Base-by-base conservation (phyloP, 2,329 filamentous ascomycete species). In the Neopestalotiopsis sp. region DNA sequence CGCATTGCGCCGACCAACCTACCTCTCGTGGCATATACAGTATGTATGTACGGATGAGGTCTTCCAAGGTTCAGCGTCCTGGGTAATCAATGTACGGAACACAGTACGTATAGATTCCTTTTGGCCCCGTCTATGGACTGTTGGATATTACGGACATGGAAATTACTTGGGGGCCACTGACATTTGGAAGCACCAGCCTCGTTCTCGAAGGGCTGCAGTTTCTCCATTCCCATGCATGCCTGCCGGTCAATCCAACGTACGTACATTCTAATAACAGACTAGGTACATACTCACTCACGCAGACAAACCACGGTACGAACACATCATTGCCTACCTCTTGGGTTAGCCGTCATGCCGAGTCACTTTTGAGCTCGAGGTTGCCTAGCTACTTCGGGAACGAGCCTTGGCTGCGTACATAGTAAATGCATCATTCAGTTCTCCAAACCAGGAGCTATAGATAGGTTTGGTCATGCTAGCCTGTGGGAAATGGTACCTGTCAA, bases 201-300 rank as follows among this genome's bases (percentile, higher is more conserved):
- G 69, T 64, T 73, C 67, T 57, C 13, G 40, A 24, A 66, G 65
- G 24, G 66, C 64, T 69, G 69, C 67, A 70, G 40, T 24, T 63
- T 62, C 71, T 71, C 74, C 71, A 71, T 69, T 71, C 56, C 71
- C 69, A 62, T 73, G 73, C 73, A 75, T 75, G 64, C 71, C 70
- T 68, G 68, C 69, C 66, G 70, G 45, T 53, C 14, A 20, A 20
- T 9, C 20, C 45, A 17, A 24, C 34, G 34, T 38, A 53, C 45
- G 45, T 53, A 7, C 45, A 53, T 53, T 53, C 68, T 56, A 40
- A 38, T 38, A 38, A 10, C 34, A 7, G 10, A 10, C 6, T 38
- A 38, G 34, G 34, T 58, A 68, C 9, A 13, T 40, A 24, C 28
- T 65, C 49, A 70, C 66, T 66, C 69, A 66, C 53, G 66, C 61